Evolutionary conservation across 768 basidiomycete genomes (phyloP).

Genomic region (Boletellus emodensis): DNA sequence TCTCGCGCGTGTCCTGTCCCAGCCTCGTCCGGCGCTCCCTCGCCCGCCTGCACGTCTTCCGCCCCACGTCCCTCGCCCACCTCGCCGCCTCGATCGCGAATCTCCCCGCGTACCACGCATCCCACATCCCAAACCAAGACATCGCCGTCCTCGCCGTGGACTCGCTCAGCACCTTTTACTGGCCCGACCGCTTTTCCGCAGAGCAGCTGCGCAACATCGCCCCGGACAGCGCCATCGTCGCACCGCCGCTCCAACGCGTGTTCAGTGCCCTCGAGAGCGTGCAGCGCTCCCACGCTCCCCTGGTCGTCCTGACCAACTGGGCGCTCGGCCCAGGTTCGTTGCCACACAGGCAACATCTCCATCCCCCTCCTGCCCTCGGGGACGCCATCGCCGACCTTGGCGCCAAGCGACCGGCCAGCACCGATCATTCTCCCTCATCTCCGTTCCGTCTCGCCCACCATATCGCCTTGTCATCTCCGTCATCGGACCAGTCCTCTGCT

Average conservation of each 20-base stretch:
- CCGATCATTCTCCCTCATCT: conserved; percentile 17
- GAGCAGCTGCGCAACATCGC: conserved; percentile 45
- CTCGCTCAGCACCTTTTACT: conserved; percentile 73
- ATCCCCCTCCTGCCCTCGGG: conserved; percentile 37
- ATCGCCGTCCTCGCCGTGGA: conserved; percentile 71
- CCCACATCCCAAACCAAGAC: conserved; percentile 46
- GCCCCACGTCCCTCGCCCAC: conserved; percentile 61
- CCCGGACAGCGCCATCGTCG: conserved; percentile 4
- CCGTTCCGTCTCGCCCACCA: conserved; percentile 36
- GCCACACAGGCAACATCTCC: conserved; percentile 52
- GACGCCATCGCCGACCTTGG: conserved; percentile 11
- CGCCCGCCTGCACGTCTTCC: conserved; percentile 62
- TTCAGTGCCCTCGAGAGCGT: conserved; percentile 45
- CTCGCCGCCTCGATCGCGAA: conserved; percentile 63
- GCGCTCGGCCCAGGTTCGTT: conserved; percentile 35
- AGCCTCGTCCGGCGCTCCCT: conserved; percentile 40
- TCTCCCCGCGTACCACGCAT: conserved; percentile 51
- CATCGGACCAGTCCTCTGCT: conserved; percentile 9
- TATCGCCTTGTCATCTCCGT: conserved; percentile 34
- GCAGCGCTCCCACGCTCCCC: conserved; percentile 44
- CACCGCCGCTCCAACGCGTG: conserved; percentile 44
- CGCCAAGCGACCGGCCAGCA: conserved; percentile 8
- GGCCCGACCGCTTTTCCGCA: conserved; percentile 64
- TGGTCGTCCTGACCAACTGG: conserved; percentile 63
- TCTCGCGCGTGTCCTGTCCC: conserved; percentile 34